Base-by-base conservation (phyloP, 2,329 filamentous ascomycete genomes). In the Huntiella moniliformis region DNA sequence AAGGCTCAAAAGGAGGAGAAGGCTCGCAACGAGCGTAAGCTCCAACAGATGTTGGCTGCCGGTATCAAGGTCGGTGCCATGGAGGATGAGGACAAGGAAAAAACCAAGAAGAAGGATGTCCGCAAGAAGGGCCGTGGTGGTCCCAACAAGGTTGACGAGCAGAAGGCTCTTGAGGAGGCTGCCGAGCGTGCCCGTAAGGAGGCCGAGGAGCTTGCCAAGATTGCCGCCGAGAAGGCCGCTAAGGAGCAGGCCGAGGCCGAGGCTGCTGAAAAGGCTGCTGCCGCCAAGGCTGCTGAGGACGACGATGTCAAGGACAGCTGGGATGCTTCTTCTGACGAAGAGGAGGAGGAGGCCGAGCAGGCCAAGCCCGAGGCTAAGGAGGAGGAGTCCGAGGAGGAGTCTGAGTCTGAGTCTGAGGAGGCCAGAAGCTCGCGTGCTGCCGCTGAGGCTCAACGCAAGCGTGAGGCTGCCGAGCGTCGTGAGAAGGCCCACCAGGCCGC, bases 401-500 rank as follows among this genome's bases (percentile, higher is more conserved):
- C 82, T 28, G 75, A 77, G 4, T 74, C 70, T 2, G 73, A 70
- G 1, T 78, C 81, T 17, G 80, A 86, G 46, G 83, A 92, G 58
- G 75, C 80, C 52, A 65, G 71, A 50, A 79, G 79, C n/a, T 82
- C 81, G n/a, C 68, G 77, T 36, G 69, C 82, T 57, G 71, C 71
- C 51, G 82, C 81, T 12, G 77, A 81, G 56, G 77, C 77, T 17
- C 76, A 82, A 57, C 75, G 80, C 56, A 95, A 95, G 67, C 82
- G 78, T 54, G 87, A 93, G 57, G 86, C 86, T 38, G 83, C 85
- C 12, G 85, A 91, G 56, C 77, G 88, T 57, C 77, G 88, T 57
- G 82, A 86, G 64, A 84, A 84, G 64, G 82, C 86, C 49, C 84
- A 93, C 60, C 84, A 95, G 62, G 88, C 86, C 51, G 91, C 91